phyloP scores from a whole-genome alignment of 1,284 basidiomycete species.

The Cryptococcus wingfieldii region DNA sequence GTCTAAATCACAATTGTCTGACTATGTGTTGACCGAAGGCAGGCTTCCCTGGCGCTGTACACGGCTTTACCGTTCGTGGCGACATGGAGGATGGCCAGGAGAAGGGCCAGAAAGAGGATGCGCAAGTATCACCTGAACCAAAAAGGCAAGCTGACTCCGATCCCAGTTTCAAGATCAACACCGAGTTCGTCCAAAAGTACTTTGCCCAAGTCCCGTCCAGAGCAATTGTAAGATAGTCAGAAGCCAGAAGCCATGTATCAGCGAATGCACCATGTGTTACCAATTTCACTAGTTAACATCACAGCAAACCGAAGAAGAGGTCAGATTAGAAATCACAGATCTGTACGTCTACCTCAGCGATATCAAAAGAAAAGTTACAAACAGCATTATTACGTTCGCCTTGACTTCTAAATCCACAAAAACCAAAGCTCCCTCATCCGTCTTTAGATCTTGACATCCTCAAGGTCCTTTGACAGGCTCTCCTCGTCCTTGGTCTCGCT shows the following conservation, averaged over 20 bases:
- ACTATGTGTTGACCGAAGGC: background rate
- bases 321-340: background rate
- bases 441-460: constrained; percentile 27
- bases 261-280: too few relatives aligned
- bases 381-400: background rate
- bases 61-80: constrained; percentile 59
- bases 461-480: constrained; percentile 21
- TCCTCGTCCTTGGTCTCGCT: constrained; percentile 17
- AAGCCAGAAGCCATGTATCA: background rate
- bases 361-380: background rate
- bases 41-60: constrained; percentile 54
- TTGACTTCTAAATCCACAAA: background rate
- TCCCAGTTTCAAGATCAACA: constrained; percentile 6
- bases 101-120: constrained; percentile 58
- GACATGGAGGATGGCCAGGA: constrained; percentile 44
- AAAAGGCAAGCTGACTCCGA: background rate
- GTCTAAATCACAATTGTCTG: background rate
- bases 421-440: background rate
- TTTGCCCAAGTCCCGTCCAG: background rate
- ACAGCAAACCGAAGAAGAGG: too few relatives aligned
- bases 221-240: background rate
- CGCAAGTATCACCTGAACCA: constrained; percentile 24
- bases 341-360: background rate
- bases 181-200: constrained; percentile 12
- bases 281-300: too few relatives aligned